A percentile compares a stretch with the other conserved stretches of the same genome.
Evolutionary conservation across 164 flowering plant species (phyloP).

Genomic region (Nelumbo lutea): DNA sequence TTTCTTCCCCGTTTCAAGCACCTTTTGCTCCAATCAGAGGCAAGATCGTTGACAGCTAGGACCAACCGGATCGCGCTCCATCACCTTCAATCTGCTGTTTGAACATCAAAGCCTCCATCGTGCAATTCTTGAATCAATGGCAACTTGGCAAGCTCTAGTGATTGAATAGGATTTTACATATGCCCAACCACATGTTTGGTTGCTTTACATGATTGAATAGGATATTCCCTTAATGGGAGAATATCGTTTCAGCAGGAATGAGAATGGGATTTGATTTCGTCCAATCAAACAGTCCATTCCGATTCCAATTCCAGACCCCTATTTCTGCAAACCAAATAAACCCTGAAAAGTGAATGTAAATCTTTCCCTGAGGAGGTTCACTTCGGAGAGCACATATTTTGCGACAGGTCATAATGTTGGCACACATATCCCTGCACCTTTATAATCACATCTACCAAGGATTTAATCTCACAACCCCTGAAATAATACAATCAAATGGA

Average conservation of each 20-base stretch:
- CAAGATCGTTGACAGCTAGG: too few relatives aligned
- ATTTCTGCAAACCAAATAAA: too few relatives aligned
- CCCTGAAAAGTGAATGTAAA: constrained; percentile 11
- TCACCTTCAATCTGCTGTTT: constrained; percentile 48
- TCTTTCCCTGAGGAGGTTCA: constrained; percentile 75
- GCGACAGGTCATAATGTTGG: constrained; percentile 87
- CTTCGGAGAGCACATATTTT: constrained; percentile 84
- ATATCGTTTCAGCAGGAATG: too few relatives aligned
- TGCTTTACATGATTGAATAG: too few relatives aligned
- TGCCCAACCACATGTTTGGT: constrained; percentile 90
- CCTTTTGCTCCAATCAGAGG: too few relatives aligned
- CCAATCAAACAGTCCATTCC: too few relatives aligned
- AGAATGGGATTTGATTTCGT: too few relatives aligned
- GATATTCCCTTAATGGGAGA: too few relatives aligned
- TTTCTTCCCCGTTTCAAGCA: too few relatives aligned
- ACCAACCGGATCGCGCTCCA: too few relatives aligned
- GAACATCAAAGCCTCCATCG: constrained; percentile 96
- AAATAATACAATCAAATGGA: constrained; percentile 80
- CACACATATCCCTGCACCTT: constrained; percentile 72
- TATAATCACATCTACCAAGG: constrained; percentile 50
- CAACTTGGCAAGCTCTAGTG: constrained; percentile 70
- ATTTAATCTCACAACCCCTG: constrained; percentile 79
- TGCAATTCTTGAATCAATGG: constrained; percentile 76
- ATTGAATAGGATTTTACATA: constrained; percentile 83
- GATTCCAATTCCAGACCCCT: too few relatives aligned